Conservation (phyloP, 2,329 filamentous ascomycete genomes). For the Colletotrichum tanaceti region DNA sequence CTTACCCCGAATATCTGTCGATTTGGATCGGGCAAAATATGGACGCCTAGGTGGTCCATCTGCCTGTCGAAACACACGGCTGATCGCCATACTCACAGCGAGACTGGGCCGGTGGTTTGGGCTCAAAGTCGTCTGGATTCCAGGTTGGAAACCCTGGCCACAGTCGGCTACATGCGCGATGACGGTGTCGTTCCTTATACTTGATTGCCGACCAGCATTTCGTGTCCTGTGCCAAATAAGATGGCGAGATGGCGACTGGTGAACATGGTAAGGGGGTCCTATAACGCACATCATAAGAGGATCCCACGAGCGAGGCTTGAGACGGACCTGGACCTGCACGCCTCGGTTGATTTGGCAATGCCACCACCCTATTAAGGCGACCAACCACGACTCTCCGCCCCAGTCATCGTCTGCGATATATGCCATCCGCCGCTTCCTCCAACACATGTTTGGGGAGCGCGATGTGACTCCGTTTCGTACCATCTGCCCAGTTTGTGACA, state of each 20-base stretch:
- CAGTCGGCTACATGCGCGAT: slow-evolving; percentile 1
- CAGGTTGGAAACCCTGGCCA: not conserved
- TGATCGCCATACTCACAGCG: not conserved
- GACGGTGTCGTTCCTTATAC: not conserved
- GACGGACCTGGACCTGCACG: not conserved
- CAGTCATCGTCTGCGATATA: not conserved
- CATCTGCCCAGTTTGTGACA: not conserved
- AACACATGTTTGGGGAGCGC: slow-evolving; percentile 29
- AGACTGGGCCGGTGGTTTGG: not conserved
- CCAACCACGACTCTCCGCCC: slow-evolving; percentile 5
- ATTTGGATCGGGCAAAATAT: slow-evolving; percentile 8
- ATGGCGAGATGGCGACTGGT: not conserved
- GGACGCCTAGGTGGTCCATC: not conserved
- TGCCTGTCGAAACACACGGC: not conserved
- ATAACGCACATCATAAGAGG: slow-evolving; percentile 49
- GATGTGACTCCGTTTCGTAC: slow-evolving; percentile 31
- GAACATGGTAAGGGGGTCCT: slow-evolving; percentile 26
- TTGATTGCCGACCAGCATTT: not conserved
- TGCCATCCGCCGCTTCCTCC: slow-evolving; percentile 15
- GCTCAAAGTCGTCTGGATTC: not conserved
- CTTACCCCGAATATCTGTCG: slow-evolving; percentile 2
- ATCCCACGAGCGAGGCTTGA: slow-evolving; percentile 36
- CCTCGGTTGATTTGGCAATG: slow-evolving; percentile 27
- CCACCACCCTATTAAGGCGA: slow-evolving; percentile 23
- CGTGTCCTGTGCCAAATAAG: not conserved